Percentiles rank a stretch among this genome's conserved stretches.
phyloP scores from a whole-genome alignment of 2,329 filamentous ascomycete species.

The Ceratocystis destructans region DNA sequence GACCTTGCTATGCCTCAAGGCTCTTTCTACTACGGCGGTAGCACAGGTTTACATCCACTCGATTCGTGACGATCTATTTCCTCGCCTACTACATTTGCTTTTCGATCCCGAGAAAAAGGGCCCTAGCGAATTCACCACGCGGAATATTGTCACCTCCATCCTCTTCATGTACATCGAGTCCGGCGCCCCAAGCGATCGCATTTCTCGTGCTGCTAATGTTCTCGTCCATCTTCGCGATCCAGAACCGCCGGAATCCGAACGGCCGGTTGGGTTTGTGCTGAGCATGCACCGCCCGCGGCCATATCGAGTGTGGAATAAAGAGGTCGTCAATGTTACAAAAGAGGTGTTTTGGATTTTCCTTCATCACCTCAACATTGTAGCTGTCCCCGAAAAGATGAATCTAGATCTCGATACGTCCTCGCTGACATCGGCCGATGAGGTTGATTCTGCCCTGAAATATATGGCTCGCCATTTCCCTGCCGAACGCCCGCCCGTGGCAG shows the following conservation, averaged over 20 bases:
- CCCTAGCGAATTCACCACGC: slow-evolving; percentile 88
- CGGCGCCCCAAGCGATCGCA: slow-evolving; percentile 46
- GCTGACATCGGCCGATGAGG: slow-evolving; percentile 31
- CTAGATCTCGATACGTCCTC: slow-evolving; percentile 21
- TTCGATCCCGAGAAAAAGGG: slow-evolving; percentile 98
- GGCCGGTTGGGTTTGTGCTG: slow-evolving; percentile 71
- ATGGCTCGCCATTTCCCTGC: slow-evolving; percentile 66
- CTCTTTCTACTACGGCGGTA: slow-evolving; percentile 77
- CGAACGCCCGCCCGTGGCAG: slow-evolving; percentile 77
- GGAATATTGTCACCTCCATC: slow-evolving; percentile 76
- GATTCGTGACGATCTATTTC: slow-evolving; percentile 71
- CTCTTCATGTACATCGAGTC: slow-evolving; percentile 77
- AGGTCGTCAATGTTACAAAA: slow-evolving; percentile 83
- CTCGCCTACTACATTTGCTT: slow-evolving; percentile 71
- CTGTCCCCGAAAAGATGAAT: slow-evolving; percentile 36
- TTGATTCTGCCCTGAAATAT: slow-evolving; percentile 30
- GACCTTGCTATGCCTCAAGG: slow-evolving; percentile 83
- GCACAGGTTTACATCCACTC: slow-evolving; percentile 69
- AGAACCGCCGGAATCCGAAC: slow-evolving; percentile 57
- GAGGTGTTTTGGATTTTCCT: slow-evolving; percentile 99
- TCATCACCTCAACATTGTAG: slow-evolving; percentile 79
- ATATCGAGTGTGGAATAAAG: slow-evolving; percentile 88
- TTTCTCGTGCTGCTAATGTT: slow-evolving; percentile 56
- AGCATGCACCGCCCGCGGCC: slow-evolving; percentile 79
- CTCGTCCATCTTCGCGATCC: slow-evolving; percentile 71